A percentile compares a stretch with the other conserved stretches of the same genome.
phyloP scores from a whole-genome alignment of 2,329 filamentous ascomycete genomes.

The Alternaria tenuissima region DNA sequence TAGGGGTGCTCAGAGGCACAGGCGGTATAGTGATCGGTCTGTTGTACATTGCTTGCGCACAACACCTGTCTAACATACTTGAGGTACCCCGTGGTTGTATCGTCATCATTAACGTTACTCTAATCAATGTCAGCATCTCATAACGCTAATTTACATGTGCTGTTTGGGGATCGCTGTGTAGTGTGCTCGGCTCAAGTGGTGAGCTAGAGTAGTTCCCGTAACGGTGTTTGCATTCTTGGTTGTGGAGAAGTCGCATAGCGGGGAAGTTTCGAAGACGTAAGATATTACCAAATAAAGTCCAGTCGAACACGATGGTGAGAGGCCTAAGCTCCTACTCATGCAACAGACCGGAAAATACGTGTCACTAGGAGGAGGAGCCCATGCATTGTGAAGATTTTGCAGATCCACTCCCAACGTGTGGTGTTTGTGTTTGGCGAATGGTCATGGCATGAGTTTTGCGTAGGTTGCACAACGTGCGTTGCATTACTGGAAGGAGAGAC shows the following conservation, averaged over 20 bases:
- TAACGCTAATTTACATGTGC: background rate
- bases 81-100: background rate
- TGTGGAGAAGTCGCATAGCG: constrained; percentile 43
- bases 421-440: background rate
- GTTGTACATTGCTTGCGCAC: constrained; percentile 1
- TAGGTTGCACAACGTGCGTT: background rate
- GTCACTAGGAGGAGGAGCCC: constrained; percentile 23
- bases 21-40: constrained; percentile 4
- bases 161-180: background rate
- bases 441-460: constrained; percentile 6
- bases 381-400: constrained; percentile 34
- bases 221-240: constrained; percentile 23
- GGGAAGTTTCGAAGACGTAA: constrained; percentile 51
- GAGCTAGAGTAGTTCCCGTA: constrained; percentile 46
- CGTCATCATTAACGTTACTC: background rate
- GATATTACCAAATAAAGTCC: constrained; percentile 38
- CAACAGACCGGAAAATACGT: constrained; percentile 28
- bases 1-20: constrained; percentile 3
- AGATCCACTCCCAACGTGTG: constrained; percentile 20
- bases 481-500: background rate
- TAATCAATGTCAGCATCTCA: background rate
- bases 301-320: constrained; percentile 28
- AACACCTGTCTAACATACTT: background rate
- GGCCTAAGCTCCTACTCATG: constrained; percentile 30
- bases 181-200: constrained; percentile 31